phyloP scores from a whole-genome alignment of 441 rosid species.

The Flueggea neowawraea region DNA sequence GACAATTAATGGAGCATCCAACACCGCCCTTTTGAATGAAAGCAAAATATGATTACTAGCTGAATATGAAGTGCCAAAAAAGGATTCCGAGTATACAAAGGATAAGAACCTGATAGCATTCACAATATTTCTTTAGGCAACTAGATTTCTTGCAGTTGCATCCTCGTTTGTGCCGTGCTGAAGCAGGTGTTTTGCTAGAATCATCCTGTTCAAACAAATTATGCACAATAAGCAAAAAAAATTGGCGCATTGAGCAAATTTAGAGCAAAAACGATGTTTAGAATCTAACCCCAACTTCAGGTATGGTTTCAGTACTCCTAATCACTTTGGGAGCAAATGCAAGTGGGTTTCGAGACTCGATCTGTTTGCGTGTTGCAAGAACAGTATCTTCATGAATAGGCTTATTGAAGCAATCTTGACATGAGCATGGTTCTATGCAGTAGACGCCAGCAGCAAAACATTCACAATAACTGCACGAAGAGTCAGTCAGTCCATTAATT shows the following conservation, averaged over 20 bases:
- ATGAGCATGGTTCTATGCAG: conserved; percentile 96
- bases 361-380: conserved; percentile 97
- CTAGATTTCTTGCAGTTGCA: conserved; percentile 99
- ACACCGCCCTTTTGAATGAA: conserved; percentile 75
- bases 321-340: conserved; percentile 99
- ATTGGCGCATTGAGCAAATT: conserved; percentile 5
- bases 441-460: conserved; percentile 99
- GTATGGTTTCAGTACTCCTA: conserved; percentile 50
- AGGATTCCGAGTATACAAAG: background rate
- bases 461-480: conserved; percentile 82
- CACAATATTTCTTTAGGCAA: conserved; percentile 97
- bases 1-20: conserved; percentile 94
- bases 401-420: conserved; percentile 96
- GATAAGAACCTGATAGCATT: conserved; percentile 92
- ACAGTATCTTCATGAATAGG: conserved; percentile 98
- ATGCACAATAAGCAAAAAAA: conserved; percentile 8
- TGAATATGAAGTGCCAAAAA: conserved; percentile 12
- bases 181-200: conserved; percentile 85
- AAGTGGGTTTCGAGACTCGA: conserved; percentile 96
- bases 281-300: conserved; percentile 61
- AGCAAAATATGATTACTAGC: conserved; percentile 14
- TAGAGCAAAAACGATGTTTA: conserved; percentile 4
- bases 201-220: conserved; percentile 59
- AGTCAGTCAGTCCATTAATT: background rate
- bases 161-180: conserved; percentile 98